Evolutionary conservation across 225 moss, liverwort and hornwort genomes (phyloP), one percentile per base, ranked within the genome.

Genomic region (Thuidium tamariscinum): DNA sequence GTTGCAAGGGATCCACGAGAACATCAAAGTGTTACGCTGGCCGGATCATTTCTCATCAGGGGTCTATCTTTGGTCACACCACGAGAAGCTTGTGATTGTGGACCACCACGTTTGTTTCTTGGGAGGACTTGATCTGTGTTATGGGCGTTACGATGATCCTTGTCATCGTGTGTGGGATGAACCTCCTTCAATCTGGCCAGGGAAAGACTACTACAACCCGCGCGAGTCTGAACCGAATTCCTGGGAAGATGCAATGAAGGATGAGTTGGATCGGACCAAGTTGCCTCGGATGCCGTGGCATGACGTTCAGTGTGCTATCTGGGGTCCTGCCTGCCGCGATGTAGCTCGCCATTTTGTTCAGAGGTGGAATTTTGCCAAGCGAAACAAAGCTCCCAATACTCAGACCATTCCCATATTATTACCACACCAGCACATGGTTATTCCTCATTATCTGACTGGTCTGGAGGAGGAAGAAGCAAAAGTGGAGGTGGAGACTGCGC

Each of bases 171-270:
- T 92, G 62, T 92, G 90, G 89, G 92, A 92, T 77, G 66, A 82
- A 27, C 92, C 92, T 42, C 87, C 92, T 68, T 82, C 87, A 21
- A 80, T 90, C 25, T 92, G 91, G 92, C 92, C 92, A 32, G 91
- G 92, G 44, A 92, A 92, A 85, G 92, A 92, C 73, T 92, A 91
- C 73, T 92, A 92, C 78, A 92, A 92, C 81, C 92, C 92, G 25
- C 90, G 92, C 15, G 91, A 92, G n/a, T 92, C 92, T 4, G 91
- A 92, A 54, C 92, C 92, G 30, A 92, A 92, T 54, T 91, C 92
- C 26, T 92, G 91, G 92, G 92, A 91, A 76, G 92, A 92, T 69
- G 89, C 90, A 55, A 92, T 88, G 92, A 92, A 92, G 88, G 92
- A 92, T 84, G 91, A 92, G 77, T 49, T 92, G 44, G 92, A 92